Base-by-base conservation (phyloP, 371 early-diverging fungal genomes). In the Batrachochytrium dendrobatidis region DNA sequence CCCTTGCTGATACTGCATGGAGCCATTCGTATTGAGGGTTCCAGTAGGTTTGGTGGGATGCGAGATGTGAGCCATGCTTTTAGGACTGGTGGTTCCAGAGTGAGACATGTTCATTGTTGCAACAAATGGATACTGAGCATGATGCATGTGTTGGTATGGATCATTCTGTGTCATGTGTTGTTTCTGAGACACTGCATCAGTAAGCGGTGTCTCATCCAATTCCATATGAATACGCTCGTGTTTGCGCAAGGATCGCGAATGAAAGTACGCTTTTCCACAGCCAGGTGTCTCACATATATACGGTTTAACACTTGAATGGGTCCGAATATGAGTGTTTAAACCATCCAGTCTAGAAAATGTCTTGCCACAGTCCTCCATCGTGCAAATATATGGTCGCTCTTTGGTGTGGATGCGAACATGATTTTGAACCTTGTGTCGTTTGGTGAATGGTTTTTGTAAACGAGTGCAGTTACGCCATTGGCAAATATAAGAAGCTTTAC, bases 401-500 rank as follows among this genome's bases (percentile, higher is more conserved):
- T 90, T 90, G 24, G 90, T 89, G 67, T 94, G 94, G 25, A 89
- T 89, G 12, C 94, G 86, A 65, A 88, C 64, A 64, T 94, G 94
- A 62, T 91, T 90, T 53, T 83, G 85, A 81, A 91, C 87, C 69
- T 90, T 90, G 74, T 93, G 94, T 12, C 94, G 75, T 65, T 93
- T 91, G 28, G 87, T 80, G 67, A 93, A 93, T 10, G 92, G 89
- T 62, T 83, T 82, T 60, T 78, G 74, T 58, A 72, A 71, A 44
- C 94, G 83, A 29, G 78, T 75, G 67, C 94, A 93, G 26, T 80
- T 85, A 53, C 80, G 75, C 94, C 94, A 93, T 52, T 76, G 75
- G 65, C 94, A 93, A 48, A 75, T 74, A 69, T 93, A 93, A 39
- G 79, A 80, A 53, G 87, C 73, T 75, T 83, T 73, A 32, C 81